Conservation (phyloP, 2,329 filamentous ascomycete genomes). For the Fusarium piperis region DNA sequence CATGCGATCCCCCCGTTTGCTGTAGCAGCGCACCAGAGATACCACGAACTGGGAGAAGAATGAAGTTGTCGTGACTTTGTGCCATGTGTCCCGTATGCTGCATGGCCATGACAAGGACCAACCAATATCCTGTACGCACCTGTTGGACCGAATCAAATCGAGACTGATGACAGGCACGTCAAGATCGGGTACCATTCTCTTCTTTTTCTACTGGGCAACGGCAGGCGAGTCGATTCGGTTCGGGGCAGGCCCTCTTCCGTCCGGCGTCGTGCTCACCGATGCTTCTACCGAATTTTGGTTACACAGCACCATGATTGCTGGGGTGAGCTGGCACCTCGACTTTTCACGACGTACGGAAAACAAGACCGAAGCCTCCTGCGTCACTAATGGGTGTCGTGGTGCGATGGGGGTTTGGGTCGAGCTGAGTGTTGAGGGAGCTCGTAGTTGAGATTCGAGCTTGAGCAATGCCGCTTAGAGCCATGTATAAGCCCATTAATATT, state of each 20-base stretch:
- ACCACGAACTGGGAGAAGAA: constrained; percentile 47
- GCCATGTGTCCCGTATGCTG: not conserved
- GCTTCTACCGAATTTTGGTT: constrained; percentile 28
- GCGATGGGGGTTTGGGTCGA: not conserved
- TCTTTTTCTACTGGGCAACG: not conserved
- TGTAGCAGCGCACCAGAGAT: constrained; percentile 61
- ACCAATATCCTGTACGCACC: not conserved
- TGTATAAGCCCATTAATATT: not conserved
- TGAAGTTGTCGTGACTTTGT: not conserved
- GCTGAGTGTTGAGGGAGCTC: not conserved
- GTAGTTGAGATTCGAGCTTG: not conserved
- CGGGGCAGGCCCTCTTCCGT: constrained; percentile 1
- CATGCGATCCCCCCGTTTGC: constrained; percentile 66
- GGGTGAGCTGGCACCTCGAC: constrained; percentile 20
- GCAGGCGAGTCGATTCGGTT: not conserved
- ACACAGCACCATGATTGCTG: constrained; percentile 28
- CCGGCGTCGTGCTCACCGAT: constrained; percentile 28
- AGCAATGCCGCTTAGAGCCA: not conserved
- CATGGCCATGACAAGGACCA: not conserved
- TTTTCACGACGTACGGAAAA: constrained; percentile 14
- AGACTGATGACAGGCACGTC: not conserved
- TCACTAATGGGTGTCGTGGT: not conserved
- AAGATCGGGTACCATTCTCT: not conserved
- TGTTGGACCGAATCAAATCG: not conserved
- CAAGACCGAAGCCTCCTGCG: constrained; percentile 14